Evolutionary conservation across 768 basidiomycete genomes (phyloP).

Genomic region (Termitomyces sp.): DNA sequence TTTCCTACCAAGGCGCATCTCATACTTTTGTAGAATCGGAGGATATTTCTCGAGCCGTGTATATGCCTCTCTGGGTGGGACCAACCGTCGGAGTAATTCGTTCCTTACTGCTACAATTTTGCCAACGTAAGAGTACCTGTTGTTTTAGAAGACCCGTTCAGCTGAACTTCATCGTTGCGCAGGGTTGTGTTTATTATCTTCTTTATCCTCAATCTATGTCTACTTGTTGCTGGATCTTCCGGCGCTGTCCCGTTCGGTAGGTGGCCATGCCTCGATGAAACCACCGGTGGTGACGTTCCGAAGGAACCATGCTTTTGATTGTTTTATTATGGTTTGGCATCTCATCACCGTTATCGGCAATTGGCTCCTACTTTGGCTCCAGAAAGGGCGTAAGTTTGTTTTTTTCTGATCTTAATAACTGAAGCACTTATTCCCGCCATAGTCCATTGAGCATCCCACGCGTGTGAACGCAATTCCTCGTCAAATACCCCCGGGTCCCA

Average conservation of each 20-base stretch:
- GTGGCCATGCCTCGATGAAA: conserved; percentile 12
- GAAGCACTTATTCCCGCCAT: not conserved
- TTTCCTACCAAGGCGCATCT: not conserved
- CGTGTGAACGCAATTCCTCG: conserved; percentile 91
- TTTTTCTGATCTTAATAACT: not conserved
- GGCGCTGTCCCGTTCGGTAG: conserved; percentile 94
- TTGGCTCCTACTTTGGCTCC: conserved; percentile 84
- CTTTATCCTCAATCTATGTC: conserved; percentile 89
- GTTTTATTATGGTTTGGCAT: conserved; percentile 91
- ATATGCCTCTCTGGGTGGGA: conserved; percentile 78
- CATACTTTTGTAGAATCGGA: conserved; percentile 53
- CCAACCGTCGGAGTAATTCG: conserved; percentile 73
- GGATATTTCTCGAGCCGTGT: conserved; percentile 87
- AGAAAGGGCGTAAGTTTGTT: conserved; percentile 71
- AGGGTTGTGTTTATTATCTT: conserved; percentile 83
- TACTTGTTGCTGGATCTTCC: conserved; percentile 80
- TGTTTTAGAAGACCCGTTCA: conserved; percentile 5
- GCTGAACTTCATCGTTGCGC: conserved; percentile 7
- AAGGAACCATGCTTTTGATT: conserved; percentile 83
- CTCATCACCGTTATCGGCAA: conserved; percentile 81
- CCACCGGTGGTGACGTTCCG: not conserved
- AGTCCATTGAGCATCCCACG: conserved; percentile 80
- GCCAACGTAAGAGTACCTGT: conserved; percentile 60
- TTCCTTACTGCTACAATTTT: conserved; percentile 87
- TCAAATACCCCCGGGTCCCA: conserved; percentile 89